These are phyloP conservation scores for Podospora sp. DNA, from an alignment of 495 filamentous ascomycete species.

Conservation along the genomic window DNA sequence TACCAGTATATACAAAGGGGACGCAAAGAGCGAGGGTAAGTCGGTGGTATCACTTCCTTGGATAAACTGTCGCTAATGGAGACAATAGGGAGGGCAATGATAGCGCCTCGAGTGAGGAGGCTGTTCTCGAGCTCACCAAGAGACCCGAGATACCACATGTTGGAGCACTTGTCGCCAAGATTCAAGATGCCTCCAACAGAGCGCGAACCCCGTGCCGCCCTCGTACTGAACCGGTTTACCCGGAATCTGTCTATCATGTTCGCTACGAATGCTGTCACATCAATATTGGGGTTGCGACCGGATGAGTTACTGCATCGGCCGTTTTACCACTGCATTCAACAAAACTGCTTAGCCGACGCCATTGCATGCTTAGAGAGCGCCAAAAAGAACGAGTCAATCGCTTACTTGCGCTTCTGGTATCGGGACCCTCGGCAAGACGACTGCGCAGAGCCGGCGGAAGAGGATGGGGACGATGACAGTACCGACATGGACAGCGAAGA, in stretches of 20 bases:
- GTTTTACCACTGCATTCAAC: slow-evolving; percentile 80
- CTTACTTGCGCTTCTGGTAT: slow-evolving; percentile 89
- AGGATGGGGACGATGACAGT: slow-evolving; percentile 31
- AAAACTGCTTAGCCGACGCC: slow-evolving; percentile 74
- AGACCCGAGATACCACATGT: slow-evolving; percentile 90
- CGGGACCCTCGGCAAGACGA: slow-evolving; percentile 65
- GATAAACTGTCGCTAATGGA: slow-evolving; percentile 19
- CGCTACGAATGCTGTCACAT: slow-evolving; percentile 71
- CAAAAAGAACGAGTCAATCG: slow-evolving; percentile 92
- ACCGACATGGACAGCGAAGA: slow-evolving; percentile 23
- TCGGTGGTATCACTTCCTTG: no score
- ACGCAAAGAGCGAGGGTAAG: slow-evolving; percentile 71
- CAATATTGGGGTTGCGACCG: slow-evolving; percentile 70
- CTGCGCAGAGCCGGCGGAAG: slow-evolving; percentile 29
- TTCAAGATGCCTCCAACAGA: slow-evolving; percentile 68
- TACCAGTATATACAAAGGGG: slow-evolving; percentile 75
- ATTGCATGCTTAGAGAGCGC: slow-evolving; percentile 79
- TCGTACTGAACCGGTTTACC: slow-evolving; percentile 88
- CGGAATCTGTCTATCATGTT: slow-evolving; percentile 84
- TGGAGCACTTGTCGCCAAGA: slow-evolving; percentile 80
- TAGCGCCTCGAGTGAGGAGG: slow-evolving; percentile 75
- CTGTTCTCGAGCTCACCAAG: slow-evolving; percentile 79
- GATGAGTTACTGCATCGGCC: slow-evolving; percentile 69
- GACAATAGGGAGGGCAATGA: slow-evolving; percentile 68
- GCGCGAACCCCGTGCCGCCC: slow-evolving; percentile 79